Evolutionary conservation across 306 rosid genomes (phyloP).

Genomic region (Lablab purpureus): DNA sequence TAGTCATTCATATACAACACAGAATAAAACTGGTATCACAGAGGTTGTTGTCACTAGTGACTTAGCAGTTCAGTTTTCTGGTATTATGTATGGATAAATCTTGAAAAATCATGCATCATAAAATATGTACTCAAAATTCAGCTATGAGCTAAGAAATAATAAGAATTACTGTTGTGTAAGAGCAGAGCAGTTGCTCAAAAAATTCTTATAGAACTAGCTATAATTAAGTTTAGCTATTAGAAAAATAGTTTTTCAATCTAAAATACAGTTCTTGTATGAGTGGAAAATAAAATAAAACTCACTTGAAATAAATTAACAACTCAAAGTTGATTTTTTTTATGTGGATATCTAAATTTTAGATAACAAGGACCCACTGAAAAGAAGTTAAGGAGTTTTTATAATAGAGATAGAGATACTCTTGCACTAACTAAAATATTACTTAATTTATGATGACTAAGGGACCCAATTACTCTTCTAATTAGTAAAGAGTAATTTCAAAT

Average conservation of each 20-base stretch:
- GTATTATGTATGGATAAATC: not conserved
- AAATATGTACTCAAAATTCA: conserved; percentile 3
- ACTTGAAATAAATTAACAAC: not conserved
- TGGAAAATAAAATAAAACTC: not conserved
- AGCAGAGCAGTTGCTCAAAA: not conserved
- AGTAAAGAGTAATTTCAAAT: not conserved
- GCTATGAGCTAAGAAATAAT: not conserved
- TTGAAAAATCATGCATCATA: not conserved
- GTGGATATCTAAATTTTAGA: no score
- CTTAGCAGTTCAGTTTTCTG: not conserved
- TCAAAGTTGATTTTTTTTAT: no score
- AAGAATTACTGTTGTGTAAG: not conserved
- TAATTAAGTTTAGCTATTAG: not conserved
- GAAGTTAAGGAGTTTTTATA: not conserved
- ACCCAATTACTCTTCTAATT: not conserved
- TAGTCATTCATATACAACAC: not conserved
- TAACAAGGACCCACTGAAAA: not conserved
- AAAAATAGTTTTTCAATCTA: no score
- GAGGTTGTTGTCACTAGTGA: not conserved
- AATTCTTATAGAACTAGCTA: not conserved
- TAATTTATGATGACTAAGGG: not conserved
- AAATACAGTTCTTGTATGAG: not conserved
- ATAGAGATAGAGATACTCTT: not conserved
- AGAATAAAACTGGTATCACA: not conserved
- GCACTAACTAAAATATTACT: not conserved